These are phyloP conservation scores for Adansonia rubrostipa DNA, from an alignment of 441 rosid species.

Conservation along the genomic window DNA sequence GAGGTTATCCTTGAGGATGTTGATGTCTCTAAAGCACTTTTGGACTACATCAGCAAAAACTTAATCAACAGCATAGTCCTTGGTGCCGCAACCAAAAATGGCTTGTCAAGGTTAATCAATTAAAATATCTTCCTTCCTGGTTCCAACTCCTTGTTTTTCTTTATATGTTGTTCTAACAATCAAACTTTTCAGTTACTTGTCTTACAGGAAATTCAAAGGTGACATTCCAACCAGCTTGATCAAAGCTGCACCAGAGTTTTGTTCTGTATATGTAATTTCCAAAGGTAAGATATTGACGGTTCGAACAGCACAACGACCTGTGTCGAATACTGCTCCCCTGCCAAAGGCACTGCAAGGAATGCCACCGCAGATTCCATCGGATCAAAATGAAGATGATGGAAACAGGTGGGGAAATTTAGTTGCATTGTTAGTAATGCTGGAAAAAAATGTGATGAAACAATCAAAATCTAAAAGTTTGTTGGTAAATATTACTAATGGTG, in stretches of 20 bases:
- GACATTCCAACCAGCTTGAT: slow-evolving; percentile 54
- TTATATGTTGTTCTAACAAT: not conserved
- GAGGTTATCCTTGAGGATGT: slow-evolving; percentile 69
- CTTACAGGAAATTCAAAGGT: slow-evolving; percentile 53
- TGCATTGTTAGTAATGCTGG: slow-evolving; percentile 18
- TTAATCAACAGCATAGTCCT: slow-evolving; percentile 58
- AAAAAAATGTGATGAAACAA: not conserved
- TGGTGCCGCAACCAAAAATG: slow-evolving; percentile 67
- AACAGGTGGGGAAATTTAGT: slow-evolving; percentile 43
- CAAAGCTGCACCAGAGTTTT: slow-evolving; percentile 71
- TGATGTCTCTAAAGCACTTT: slow-evolving; percentile 61
- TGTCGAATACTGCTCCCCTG: slow-evolving; percentile 49
- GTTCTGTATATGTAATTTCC: slow-evolving; percentile 70
- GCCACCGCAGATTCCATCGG: slow-evolving; percentile 32
- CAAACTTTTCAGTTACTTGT: not conserved
- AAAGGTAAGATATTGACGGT: slow-evolving; percentile 68
- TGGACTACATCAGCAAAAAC: slow-evolving; percentile 65
- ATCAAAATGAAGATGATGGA: slow-evolving; percentile 40
- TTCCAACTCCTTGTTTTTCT: not conserved
- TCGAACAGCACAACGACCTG: slow-evolving; percentile 56
- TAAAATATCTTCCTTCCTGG: not conserved
- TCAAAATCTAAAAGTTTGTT: not conserved
- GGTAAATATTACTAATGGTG: not conserved
- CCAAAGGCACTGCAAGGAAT: slow-evolving; percentile 46
- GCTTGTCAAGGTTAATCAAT: slow-evolving; percentile 55